These are phyloP conservation scores for Calonectria pteridis DNA, from an alignment of 2,329 filamentous ascomycete genomes.

Conservation along the genomic window DNA sequence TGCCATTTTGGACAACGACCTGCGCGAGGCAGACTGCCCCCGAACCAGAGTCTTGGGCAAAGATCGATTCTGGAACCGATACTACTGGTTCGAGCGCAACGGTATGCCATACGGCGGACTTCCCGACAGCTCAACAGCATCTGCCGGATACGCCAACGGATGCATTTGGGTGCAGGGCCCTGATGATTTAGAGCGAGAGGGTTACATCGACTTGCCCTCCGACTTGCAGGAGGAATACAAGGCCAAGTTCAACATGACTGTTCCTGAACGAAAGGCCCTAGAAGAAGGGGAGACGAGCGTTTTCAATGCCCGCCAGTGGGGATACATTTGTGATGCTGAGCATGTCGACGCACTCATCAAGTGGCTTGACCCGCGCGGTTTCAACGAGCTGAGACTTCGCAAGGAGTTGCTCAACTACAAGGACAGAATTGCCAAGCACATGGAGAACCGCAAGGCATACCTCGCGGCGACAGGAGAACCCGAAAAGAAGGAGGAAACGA, in stretches of 20 bases:
- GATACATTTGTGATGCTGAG: slow-evolving; percentile 86
- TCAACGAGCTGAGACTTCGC: slow-evolving; percentile 86
- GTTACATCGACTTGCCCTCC: slow-evolving; percentile 83
- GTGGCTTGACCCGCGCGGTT: slow-evolving; percentile 90
- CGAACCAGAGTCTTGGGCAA: slow-evolving; percentile 91
- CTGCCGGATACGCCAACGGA: slow-evolving; percentile 91
- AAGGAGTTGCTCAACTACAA: slow-evolving; percentile 87
- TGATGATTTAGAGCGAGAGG: slow-evolving; percentile 86
- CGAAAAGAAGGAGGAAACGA: slow-evolving; percentile 55
- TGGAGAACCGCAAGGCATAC: slow-evolving; percentile 84
- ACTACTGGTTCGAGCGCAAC: slow-evolving; percentile 99
- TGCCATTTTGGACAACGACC: slow-evolving; percentile 86
- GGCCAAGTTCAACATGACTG: slow-evolving; percentile 82
- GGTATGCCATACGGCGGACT: slow-evolving; percentile 96
- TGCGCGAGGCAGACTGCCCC: slow-evolving; percentile 93
- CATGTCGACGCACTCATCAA: slow-evolving; percentile 82
- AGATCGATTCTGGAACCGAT: slow-evolving; percentile 97
- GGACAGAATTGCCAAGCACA: slow-evolving; percentile 81
- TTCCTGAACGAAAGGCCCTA: slow-evolving; percentile 84
- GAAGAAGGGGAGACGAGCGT: slow-evolving; percentile 90
- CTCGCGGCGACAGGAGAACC: slow-evolving; percentile 56
- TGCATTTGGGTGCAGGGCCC: slow-evolving; percentile 97
- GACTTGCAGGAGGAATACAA: slow-evolving; percentile 82
- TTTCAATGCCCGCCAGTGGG: slow-evolving; percentile 85
- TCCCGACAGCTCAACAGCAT: slow-evolving; percentile 87